Conservation (phyloP, 225 moss, liverwort and hornwort species). For the Bryum argenteum region DNA sequence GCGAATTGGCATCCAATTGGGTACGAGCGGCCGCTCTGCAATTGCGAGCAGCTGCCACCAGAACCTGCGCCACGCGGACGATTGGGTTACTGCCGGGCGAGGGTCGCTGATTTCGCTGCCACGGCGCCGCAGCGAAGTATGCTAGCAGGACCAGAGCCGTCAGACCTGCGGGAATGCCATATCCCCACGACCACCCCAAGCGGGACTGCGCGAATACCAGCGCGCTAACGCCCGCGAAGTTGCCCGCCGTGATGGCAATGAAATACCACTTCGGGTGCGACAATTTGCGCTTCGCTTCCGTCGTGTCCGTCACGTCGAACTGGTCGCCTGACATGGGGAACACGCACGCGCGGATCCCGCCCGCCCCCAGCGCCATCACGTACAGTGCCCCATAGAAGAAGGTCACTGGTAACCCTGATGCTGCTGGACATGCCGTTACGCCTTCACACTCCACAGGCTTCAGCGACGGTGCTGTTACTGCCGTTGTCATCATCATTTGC, state of each 20-base stretch:
- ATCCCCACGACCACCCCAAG: conserved; percentile 68
- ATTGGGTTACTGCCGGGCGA: conserved; percentile 33
- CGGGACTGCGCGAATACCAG: conserved; percentile 64
- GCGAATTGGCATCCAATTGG: conserved; percentile 48
- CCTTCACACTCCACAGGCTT: conserved; percentile 40
- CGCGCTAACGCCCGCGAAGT: conserved; percentile 55
- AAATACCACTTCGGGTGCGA: conserved; percentile 80
- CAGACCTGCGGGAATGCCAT: conserved; percentile 56
- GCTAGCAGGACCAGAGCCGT: conserved; percentile 45
- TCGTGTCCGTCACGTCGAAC: conserved; percentile 56
- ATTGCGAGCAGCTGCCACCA: conserved; percentile 58
- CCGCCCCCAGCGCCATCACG: conserved; percentile 74
- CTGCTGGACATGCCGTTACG: conserved; percentile 25
- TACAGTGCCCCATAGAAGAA: conserved; percentile 59
- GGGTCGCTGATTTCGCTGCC: conserved; percentile 54
- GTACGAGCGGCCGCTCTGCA: conserved; percentile 47
- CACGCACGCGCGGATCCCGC: conserved; percentile 79
- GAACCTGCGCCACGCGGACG: conserved; percentile 63
- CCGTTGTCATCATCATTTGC: conserved; percentile 57
- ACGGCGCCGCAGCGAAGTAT: conserved; percentile 47
- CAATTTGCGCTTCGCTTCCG: conserved; percentile 57
- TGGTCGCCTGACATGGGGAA: conserved; percentile 73
- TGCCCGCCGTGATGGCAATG: conserved; percentile 68
- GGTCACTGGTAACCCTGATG: conserved; percentile 25
- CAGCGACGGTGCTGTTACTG: conserved; percentile 56